Conservation (phyloP, 768 basidiomycete genomes). For the Rhodotorula babjevae region DNA sequence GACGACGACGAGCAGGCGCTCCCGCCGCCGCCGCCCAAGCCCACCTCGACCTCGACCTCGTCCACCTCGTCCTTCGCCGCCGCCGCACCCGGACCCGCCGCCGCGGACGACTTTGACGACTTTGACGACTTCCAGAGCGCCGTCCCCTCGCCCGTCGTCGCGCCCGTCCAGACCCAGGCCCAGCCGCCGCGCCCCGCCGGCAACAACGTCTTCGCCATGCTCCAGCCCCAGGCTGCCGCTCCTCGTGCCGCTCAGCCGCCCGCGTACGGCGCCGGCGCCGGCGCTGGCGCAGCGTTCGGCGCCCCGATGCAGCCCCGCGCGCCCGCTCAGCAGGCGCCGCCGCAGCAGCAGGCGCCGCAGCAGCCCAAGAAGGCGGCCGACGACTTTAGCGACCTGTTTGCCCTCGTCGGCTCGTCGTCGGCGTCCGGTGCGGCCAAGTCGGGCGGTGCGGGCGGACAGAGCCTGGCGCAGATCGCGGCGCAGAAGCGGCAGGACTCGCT, state of each 20-base stretch:
- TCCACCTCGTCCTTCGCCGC: no score
- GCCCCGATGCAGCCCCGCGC: conserved; percentile 14
- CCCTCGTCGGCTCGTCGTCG: neutral
- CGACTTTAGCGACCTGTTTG: conserved; percentile 41
- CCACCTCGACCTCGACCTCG: neutral
- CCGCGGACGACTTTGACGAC: conserved; percentile 45
- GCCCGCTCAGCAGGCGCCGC: conserved; percentile 38
- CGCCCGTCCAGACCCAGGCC: conserved; percentile 1
- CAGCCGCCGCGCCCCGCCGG: conserved; percentile 19
- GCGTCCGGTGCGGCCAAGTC: neutral
- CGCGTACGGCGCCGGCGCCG: neutral
- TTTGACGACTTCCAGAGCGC: conserved; percentile 52
- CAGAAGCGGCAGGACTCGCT: conserved; percentile 31
- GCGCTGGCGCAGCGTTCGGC: no score
- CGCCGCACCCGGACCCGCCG: conserved; percentile 46
- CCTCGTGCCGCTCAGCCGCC: conserved; percentile 12
- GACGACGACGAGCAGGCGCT: conserved; percentile 48
- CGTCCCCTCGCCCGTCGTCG: neutral
- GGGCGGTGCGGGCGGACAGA: neutral
- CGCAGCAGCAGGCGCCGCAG: neutral
- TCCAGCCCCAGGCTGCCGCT: conserved; percentile 33
- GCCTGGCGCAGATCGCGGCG: conserved; percentile 32
- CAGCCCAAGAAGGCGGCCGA: conserved; percentile 6
- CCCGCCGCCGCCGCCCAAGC: conserved; percentile 44
- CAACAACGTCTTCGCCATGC: conserved; percentile 46